A percentile compares a stretch with the other conserved stretches of the same genome.
phyloP scores from a whole-genome alignment of 1,139 yeast genomes.

The Neolecta irregularis region DNA sequence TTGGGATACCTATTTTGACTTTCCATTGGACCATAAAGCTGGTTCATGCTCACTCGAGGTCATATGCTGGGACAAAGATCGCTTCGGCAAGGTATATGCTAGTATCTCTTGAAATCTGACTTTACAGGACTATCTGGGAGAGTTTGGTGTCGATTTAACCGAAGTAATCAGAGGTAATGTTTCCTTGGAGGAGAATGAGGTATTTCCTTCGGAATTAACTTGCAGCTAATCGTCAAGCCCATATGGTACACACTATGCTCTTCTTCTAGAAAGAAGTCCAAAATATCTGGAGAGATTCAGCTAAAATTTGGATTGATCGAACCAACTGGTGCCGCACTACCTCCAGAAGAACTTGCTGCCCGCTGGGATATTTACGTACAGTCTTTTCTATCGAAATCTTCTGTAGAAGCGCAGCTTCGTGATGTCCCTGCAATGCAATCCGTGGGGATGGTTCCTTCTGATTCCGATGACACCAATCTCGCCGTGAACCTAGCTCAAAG shows the following conservation, averaged over 20 bases:
- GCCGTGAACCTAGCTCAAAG: constrained; percentile 5
- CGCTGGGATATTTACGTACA: constrained; percentile 15
- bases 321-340: constrained; percentile 18
- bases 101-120: background rate
- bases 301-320: constrained; percentile 35
- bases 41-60: constrained; percentile 21
- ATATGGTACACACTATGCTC: constrained; percentile 42
- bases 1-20: constrained; percentile 25
- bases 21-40: constrained; percentile 19
- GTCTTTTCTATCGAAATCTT: too few relatives aligned
- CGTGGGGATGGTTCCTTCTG: constrained; percentile 14
- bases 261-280: constrained; percentile 31
- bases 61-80: constrained; percentile 27
- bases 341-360: constrained; percentile 12
- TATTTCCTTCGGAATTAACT: too few relatives aligned
- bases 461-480: constrained; percentile 2
- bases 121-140: constrained; percentile 37
- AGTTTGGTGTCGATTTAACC: constrained; percentile 32
- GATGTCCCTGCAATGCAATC: too few relatives aligned
- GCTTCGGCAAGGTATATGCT: constrained; percentile 20
- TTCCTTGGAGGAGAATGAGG: constrained; percentile 15
- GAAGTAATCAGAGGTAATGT: constrained; percentile 27
- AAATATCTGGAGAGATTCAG: constrained; percentile 42
- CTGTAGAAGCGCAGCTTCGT: too few relatives aligned
- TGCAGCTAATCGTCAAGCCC: constrained; percentile 25